Evolutionary conservation across 2,329 filamentous ascomycete genomes (phyloP).

Genomic region (Diaporthe destruens): DNA sequence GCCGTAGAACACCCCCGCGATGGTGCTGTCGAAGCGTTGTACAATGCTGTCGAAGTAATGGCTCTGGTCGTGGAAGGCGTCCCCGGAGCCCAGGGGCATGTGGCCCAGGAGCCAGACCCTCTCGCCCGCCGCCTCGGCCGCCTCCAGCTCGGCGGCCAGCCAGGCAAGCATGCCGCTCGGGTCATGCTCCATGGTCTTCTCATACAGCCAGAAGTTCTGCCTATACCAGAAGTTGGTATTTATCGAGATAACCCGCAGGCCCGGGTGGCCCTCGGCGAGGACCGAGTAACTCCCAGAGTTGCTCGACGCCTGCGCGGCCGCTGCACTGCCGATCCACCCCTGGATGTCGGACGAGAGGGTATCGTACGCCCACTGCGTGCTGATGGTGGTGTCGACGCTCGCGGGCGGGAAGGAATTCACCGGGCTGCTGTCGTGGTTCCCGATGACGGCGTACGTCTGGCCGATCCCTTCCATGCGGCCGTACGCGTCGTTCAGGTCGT

Average conservation of each 20-base stretch:
- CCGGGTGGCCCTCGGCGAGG: conserved; percentile 55
- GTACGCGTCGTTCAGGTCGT: conserved; percentile 60
- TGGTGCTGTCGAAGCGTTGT: conserved; percentile 65
- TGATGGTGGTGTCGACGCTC: conserved; percentile 48
- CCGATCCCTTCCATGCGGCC: conserved; percentile 57
- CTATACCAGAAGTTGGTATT: conserved; percentile 72
- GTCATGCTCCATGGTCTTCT: conserved; percentile 62
- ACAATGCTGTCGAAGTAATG: conserved; percentile 66
- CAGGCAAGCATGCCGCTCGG: conserved; percentile 66
- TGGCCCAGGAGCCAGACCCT: conserved; percentile 70
- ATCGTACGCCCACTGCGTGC: conserved; percentile 66
- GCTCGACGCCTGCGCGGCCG: conserved; percentile 51
- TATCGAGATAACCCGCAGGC: conserved; percentile 67
- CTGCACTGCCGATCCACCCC: conserved; percentile 58
- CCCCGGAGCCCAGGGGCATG: conserved; percentile 64
- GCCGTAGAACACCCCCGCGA: conserved; percentile 66
- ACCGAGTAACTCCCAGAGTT: conserved; percentile 64
- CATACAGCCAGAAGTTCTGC: conserved; percentile 69
- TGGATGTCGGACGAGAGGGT: conserved; percentile 61
- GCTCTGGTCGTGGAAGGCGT: conserved; percentile 63
- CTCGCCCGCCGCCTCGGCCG: conserved; percentile 64
- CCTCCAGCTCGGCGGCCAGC: conserved; percentile 65
- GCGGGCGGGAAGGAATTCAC: conserved; percentile 63
- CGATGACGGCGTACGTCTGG: conserved; percentile 61
- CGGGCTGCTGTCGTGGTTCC: conserved; percentile 69